phyloP scores from a whole-genome alignment of 164 flowering plant genomes.

The Echeveria elegans region DNA sequence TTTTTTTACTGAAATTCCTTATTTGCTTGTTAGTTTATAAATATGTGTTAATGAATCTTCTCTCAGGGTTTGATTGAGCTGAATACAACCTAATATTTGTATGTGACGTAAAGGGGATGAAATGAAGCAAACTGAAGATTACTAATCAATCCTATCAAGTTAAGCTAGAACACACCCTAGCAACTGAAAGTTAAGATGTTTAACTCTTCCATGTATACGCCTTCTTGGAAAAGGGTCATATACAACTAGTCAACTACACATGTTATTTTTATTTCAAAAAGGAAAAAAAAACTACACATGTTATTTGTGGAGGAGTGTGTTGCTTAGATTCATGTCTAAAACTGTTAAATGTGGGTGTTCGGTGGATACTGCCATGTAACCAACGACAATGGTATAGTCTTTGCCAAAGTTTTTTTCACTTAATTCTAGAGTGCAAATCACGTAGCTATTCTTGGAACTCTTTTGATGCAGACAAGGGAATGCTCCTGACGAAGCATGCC shows the following conservation, averaged over 20 bases:
- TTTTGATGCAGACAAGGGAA: slow-evolving; percentile 65
- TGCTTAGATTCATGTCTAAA: not conserved
- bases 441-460: slow-evolving; percentile 1
- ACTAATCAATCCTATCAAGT: not conserved
- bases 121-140: no score
- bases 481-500: slow-evolving; percentile 83
- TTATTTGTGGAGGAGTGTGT: not conserved
- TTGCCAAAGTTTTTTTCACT: not conserved
- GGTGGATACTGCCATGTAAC: not conserved
- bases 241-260: no score
- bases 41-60: no score
- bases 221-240: not conserved
- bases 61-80: no score
- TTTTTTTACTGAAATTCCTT: no score
- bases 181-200: not conserved
- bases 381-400: not conserved
- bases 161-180: not conserved
- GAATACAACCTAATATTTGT: no score
- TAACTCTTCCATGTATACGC: not conserved
- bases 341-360: not conserved
- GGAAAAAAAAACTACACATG: no score
- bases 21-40: no score
- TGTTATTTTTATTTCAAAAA: no score
- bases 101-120: no score
- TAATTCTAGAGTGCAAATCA: not conserved